phyloP scores from a whole-genome alignment of 257 asterid species.

The Handroanthus guayacan region DNA sequence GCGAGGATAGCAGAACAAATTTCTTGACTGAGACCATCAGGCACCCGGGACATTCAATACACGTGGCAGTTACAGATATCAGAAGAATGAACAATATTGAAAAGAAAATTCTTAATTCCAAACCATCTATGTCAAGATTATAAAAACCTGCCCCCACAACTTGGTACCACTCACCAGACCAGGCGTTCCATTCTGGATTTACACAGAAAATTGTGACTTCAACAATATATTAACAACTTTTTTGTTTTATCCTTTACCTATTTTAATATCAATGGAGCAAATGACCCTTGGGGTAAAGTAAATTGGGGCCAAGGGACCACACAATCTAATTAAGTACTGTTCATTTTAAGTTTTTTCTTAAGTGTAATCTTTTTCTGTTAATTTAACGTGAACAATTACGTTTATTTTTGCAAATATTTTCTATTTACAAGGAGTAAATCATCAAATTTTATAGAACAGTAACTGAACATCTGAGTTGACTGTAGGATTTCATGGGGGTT shows the following conservation, averaged over 20 bases:
- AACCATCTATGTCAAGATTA: neutral
- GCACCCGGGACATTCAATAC: neutral
- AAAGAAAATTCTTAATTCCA: neutral
- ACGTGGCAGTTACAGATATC: neutral
- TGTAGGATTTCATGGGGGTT: neutral
- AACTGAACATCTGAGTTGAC: no score
- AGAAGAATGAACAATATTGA: neutral
- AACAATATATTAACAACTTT: neutral
- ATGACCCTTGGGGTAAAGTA: neutral
- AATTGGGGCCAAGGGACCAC: no score
- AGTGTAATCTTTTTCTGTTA: neutral
- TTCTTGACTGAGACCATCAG: neutral
- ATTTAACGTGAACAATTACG: neutral
- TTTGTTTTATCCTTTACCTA: neutral
- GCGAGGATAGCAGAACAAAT: neutral
- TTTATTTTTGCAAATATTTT: neutral
- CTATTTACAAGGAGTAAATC: neutral
- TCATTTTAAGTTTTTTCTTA: neutral
- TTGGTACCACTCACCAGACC: neutral
- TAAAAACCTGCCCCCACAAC: neutral
- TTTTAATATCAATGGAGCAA: neutral
- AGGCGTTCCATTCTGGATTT: neutral
- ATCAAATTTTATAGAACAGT: neutral
- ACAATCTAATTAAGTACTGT: no score
- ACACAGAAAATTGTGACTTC: neutral